Base-by-base conservation (phyloP, 2,329 filamentous ascomycete genomes). In the Penicillium sp. region DNA sequence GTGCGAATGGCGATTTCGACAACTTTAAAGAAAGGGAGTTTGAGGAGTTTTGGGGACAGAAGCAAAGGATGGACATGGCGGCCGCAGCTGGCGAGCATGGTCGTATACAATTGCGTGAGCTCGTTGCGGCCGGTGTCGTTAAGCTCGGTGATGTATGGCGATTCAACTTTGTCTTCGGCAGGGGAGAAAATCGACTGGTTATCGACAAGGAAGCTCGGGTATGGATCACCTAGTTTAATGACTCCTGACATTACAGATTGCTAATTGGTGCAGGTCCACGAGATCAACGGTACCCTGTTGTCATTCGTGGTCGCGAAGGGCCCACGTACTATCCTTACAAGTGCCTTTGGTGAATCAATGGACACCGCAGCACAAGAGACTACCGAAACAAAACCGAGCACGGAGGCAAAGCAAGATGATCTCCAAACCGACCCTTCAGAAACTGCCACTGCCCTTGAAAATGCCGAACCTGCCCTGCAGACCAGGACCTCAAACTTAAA, bases 21-120 rank as follows among this genome's bases (percentile, higher is more conserved):
- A 70, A 70, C 6, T 83, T 79, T 69, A 80, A 84, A 65, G 77
- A 78, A 42, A 66, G 71, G 42, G 77, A 83, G 53, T 78, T 78
- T 13, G 81, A 85, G 64, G 65, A 74, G 50, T 81, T 79, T 58
- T 85, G 82, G 80, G 82, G 82, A 0, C 78, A 83, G 64, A 82
- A 81, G 56, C 74, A 76, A 64, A 74, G 69, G 53, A 53, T 72
- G 33, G 60, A 65, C 41, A 59, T 56, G 33, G 53, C 52, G 8
- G 54, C 72, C 16, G n/a, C 64, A 47, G 73, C 76, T 8, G 76
- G 76, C 4, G 72, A 78, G 51, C 73, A 70, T 52, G 69, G 69
- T 5, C 72, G 68, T 31, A 64, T 77, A 13, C 76, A 70, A 51
- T 47, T 77, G 24, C 61, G 59, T 16, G 69, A 65, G 13, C 51